These are phyloP conservation scores for Zasmidium cellare DNA, from an alignment of 2,329 filamentous ascomycete genomes.

Conservation along the genomic window DNA sequence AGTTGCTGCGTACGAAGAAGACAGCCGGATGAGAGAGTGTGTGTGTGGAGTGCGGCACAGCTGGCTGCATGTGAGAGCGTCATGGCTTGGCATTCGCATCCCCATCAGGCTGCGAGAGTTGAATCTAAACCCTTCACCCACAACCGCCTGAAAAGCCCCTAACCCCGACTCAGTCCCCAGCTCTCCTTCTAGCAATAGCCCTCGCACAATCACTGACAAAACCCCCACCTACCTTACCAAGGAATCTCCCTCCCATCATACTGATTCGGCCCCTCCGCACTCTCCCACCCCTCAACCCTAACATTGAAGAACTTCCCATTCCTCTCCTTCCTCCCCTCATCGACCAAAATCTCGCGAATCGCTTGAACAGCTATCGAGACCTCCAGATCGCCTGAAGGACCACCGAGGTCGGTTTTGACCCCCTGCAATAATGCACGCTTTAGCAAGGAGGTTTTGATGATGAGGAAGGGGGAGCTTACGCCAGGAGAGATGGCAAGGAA, in stretches of 20 bases:
- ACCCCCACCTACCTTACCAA: too few relatives aligned
- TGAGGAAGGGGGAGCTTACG: constrained; percentile 33
- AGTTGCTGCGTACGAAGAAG: too few relatives aligned
- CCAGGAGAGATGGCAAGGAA: constrained; percentile 47
- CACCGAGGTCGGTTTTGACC: constrained; percentile 47
- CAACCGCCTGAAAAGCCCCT: too few relatives aligned
- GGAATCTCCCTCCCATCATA: constrained; percentile 2
- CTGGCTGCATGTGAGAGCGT: too few relatives aligned
- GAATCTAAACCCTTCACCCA: too few relatives aligned
- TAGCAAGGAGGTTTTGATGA: not conserved
- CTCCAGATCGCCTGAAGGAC: constrained; percentile 41
- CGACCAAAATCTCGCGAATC: constrained; percentile 47
- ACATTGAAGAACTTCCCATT: constrained; percentile 53
- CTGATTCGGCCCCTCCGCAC: not conserved
- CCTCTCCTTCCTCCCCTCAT: constrained; percentile 39
- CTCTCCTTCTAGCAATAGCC: too few relatives aligned
- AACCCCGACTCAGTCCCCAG: too few relatives aligned
- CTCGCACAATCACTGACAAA: too few relatives aligned
- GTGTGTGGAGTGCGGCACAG: too few relatives aligned
- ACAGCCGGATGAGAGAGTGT: too few relatives aligned
- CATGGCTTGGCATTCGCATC: too few relatives aligned
- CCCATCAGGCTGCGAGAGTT: too few relatives aligned
- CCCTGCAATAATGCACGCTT: constrained; percentile 40
- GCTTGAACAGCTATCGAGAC: constrained; percentile 40
- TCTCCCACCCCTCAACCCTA: constrained; percentile 24